Conservation (phyloP, 2,329 filamentous ascomycete species). For the Cladosporium sp. region DNA sequence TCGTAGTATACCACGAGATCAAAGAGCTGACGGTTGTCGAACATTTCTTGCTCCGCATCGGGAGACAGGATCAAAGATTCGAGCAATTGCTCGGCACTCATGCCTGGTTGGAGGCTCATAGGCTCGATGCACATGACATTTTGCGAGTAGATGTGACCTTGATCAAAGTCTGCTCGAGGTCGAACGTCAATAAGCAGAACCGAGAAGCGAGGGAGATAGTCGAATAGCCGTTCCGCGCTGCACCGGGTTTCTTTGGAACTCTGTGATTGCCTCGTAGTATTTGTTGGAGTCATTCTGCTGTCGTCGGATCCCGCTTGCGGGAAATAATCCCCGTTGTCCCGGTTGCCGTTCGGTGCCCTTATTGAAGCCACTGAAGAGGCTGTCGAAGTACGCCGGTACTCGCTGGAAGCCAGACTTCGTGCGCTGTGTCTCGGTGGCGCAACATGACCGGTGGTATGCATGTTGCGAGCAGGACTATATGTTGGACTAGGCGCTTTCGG, state of each 20-base stretch:
- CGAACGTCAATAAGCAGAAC: constrained; percentile 87
- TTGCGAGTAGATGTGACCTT: constrained; percentile 83
- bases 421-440: constrained; percentile 67
- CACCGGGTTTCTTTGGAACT: constrained; percentile 63
- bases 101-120: constrained; percentile 68
- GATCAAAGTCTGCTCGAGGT: constrained; percentile 75
- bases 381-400: constrained; percentile 55
- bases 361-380: constrained; percentile 39
- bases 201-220: constrained; percentile 67
- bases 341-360: constrained; percentile 41
- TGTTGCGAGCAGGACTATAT: constrained; percentile 76
- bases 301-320: constrained; percentile 27
- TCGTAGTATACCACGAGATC: constrained; percentile 93
- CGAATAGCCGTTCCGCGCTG: constrained; percentile 68
- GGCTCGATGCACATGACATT: constrained; percentile 90
- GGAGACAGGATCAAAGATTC: constrained; percentile 73
- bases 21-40: constrained; percentile 71
- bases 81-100: constrained; percentile 64
- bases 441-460: constrained; percentile 65
- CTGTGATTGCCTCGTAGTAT: constrained; percentile 31
- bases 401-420: constrained; percentile 61
- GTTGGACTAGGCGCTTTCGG: constrained; percentile 74
- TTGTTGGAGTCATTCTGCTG: constrained; percentile 32
- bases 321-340: constrained; percentile 46
- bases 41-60: constrained; percentile 72